phyloP scores from a whole-genome alignment of 1,284 basidiomycete species.

The Cutaneotrichosporon sp. region DNA sequence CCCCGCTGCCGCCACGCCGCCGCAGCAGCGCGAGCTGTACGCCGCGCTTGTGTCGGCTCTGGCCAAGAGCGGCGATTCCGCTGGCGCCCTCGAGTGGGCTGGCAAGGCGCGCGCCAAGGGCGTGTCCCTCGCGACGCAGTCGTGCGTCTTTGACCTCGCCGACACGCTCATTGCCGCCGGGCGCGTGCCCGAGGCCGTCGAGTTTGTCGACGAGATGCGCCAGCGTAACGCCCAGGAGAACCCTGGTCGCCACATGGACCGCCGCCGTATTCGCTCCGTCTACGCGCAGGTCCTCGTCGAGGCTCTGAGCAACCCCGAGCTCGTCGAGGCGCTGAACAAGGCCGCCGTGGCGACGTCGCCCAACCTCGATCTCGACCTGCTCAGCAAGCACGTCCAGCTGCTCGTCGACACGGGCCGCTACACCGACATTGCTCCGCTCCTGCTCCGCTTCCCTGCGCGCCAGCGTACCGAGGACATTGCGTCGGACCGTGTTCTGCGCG shows the following conservation, averaged over 20 bases:
- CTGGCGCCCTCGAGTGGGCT: slow-evolving; percentile 58
- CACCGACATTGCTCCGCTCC: slow-evolving; percentile 9
- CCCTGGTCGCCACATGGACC: neutral
- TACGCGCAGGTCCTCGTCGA: slow-evolving; percentile 41
- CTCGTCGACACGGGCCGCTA: slow-evolving; percentile 9
- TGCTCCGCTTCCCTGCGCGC: slow-evolving; percentile 1
- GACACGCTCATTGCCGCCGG: slow-evolving; percentile 53
- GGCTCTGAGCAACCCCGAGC: slow-evolving; percentile 52
- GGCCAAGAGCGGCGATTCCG: slow-evolving; percentile 57
- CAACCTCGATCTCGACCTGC: slow-evolving; percentile 2
- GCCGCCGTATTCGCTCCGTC: neutral
- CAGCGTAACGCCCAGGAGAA: neutral
- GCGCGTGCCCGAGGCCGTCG: slow-evolving; percentile 50
- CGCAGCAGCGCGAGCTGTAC: neutral
- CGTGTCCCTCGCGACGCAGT: too few species aligned
- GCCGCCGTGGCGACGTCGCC: slow-evolving; percentile 16
- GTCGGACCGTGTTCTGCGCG: neutral
- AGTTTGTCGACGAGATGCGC: neutral
- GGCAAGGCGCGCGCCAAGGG: neutral
- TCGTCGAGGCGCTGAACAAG: slow-evolving; percentile 40
- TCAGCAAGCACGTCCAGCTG: slow-evolving; percentile 13
- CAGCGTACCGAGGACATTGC: neutral
- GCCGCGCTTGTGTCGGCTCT: slow-evolving; percentile 65
- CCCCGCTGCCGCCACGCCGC: slow-evolving; percentile 4
- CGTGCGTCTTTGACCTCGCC: slow-evolving; percentile 2